Conservation (phyloP, 2,329 filamentous ascomycete species). For the Botrytis paeoniae region DNA sequence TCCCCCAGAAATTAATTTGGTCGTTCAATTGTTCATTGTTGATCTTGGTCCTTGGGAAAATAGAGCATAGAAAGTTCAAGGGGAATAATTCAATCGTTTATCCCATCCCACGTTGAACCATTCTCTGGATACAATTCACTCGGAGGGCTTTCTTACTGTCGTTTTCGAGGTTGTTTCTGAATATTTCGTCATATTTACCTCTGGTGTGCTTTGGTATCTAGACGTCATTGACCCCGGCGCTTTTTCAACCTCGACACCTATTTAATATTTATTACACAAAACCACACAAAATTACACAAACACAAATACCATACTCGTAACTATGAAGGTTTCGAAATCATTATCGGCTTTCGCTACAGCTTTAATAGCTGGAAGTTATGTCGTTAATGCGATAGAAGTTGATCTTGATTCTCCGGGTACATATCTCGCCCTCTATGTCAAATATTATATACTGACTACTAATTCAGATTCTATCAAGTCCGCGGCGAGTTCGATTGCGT, state of each 20-base stretch:
- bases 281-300: background rate
- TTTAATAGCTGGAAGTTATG: slow-evolving; percentile 20
- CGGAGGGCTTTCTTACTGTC: background rate
- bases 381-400: slow-evolving; percentile 28
- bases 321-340: slow-evolving; percentile 1
- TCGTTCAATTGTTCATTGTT: background rate
- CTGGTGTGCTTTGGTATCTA: background rate
- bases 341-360: slow-evolving; percentile 11
- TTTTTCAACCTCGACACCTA: background rate
- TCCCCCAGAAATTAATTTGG: background rate
- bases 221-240: slow-evolving; percentile 3
- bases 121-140: background rate
- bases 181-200: background rate
- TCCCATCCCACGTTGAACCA: too few relatives aligned
- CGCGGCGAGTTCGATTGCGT: slow-evolving; percentile 39
- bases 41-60: background rate
- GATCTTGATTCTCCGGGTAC: slow-evolving; percentile 33
- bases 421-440: background rate
- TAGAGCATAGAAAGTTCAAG: background rate
- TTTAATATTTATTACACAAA: background rate
- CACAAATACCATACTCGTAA: background rate
- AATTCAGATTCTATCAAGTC: slow-evolving; percentile 36
- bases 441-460: slow-evolving; percentile 1
- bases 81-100: background rate
- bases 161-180: background rate